Conservation (phyloP, 1,284 basidiomycete genomes). For the Trametes sp. region DNA sequence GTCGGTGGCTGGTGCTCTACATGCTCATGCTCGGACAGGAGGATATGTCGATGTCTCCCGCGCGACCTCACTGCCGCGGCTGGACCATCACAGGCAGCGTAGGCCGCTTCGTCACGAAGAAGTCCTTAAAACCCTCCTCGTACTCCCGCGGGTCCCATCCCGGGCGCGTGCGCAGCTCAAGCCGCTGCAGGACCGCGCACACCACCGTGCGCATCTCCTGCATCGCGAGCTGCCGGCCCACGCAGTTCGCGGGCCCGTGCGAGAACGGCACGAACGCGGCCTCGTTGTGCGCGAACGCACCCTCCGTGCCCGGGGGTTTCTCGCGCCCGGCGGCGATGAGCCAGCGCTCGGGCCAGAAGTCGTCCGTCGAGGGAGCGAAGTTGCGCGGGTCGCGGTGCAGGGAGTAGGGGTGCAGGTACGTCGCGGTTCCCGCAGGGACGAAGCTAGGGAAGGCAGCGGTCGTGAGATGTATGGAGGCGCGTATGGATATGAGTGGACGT, state of each 20-base stretch:
- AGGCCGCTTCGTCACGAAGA: conserved; percentile 4
- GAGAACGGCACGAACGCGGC: conserved; percentile 37
- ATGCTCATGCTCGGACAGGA: no score
- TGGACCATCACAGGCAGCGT: not conserved
- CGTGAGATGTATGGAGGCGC: conserved; percentile 4
- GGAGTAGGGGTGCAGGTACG: conserved; percentile 36
- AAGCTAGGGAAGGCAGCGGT: conserved; percentile 21
- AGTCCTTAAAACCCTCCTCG: conserved; percentile 23
- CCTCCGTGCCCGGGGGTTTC: not conserved
- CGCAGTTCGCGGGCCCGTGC: conserved; percentile 35
- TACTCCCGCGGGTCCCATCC: conserved; percentile 21
- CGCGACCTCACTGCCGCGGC: not conserved
- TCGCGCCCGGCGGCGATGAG: conserved; percentile 26
- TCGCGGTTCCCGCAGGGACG: conserved; percentile 37
- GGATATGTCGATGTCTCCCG: no score
- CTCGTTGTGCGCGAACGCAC: conserved; percentile 21
- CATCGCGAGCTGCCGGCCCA: conserved; percentile 35
- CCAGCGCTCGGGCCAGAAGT: conserved; percentile 33
- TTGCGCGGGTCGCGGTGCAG: conserved; percentile 42
- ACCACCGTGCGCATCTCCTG: conserved; percentile 34
- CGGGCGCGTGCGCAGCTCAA: conserved; percentile 23
- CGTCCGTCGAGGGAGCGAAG: conserved; percentile 31
- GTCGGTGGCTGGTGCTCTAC: no score
- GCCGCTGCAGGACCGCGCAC: conserved; percentile 28
- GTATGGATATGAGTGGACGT: conserved; percentile 16